phyloP scores from a whole-genome alignment of 352 stramenopile genomes.

The Globisporangium okanoganense region DNA sequence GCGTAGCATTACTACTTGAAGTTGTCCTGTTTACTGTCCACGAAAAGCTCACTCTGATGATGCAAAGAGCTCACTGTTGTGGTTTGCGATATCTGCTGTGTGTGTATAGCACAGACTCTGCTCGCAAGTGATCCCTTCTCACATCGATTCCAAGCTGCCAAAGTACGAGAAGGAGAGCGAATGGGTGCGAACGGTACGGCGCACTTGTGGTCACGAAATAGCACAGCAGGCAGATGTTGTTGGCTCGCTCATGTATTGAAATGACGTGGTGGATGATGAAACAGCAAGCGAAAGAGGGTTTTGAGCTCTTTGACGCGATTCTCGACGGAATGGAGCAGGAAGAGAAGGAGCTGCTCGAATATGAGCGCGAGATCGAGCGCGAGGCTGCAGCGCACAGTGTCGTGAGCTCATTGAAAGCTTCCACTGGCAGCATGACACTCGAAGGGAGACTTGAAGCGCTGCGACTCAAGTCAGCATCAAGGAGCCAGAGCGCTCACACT shows the following conservation, averaged over 20 bases:
- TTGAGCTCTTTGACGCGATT: constrained; percentile 69
- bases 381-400: constrained; percentile 22
- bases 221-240: too few relatives aligned
- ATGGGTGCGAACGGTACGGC: constrained; percentile 53
- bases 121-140: constrained; percentile 61
- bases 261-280: too few relatives aligned
- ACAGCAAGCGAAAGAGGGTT: constrained; percentile 63
- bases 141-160: constrained; percentile 55
- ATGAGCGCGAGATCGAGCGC: constrained; percentile 35
- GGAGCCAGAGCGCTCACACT: background rate
- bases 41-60: background rate
- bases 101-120: constrained; percentile 38
- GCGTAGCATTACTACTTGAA: constrained; percentile 4
- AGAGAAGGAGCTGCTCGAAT: constrained; percentile 56
- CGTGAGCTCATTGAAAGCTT: background rate
- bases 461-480: constrained; percentile 26
- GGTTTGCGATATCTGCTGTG: too few relatives aligned
- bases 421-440: constrained; percentile 26
- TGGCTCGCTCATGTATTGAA: too few relatives aligned
- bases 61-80: background rate
- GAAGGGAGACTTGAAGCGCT: constrained; percentile 51
- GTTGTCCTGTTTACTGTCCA: too few relatives aligned
- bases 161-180: constrained; percentile 57
- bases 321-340: constrained; percentile 75
- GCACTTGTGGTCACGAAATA: too few relatives aligned